Conservation (phyloP, 1,139 yeast genomes). For the Magnusiomyces magnusii region DNA sequence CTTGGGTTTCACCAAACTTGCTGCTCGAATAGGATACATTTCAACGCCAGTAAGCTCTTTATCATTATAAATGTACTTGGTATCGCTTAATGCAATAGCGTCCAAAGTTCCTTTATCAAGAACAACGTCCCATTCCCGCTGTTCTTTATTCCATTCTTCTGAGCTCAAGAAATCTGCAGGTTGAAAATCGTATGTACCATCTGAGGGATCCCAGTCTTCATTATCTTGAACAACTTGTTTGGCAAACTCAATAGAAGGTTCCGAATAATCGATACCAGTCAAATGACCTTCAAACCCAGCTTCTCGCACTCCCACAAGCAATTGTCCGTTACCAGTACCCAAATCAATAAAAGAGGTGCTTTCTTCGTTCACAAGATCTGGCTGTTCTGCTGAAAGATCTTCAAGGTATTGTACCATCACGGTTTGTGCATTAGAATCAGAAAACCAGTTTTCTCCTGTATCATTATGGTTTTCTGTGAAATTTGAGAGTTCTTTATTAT, state of each 20-base stretch:
- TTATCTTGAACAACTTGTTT: slow-evolving; percentile 41
- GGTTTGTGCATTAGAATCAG: slow-evolving; percentile 83
- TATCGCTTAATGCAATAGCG: slow-evolving; percentile 84
- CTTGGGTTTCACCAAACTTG: slow-evolving; percentile 44
- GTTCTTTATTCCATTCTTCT: slow-evolving; percentile 33
- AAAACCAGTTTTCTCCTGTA: slow-evolving; percentile 95
- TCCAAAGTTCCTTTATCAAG: slow-evolving; percentile 94
- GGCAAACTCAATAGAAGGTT: slow-evolving; percentile 70
- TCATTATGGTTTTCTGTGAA: slow-evolving; percentile 67
- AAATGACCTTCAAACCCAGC: slow-evolving; percentile 43
- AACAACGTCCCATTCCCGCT: slow-evolving; percentile 54
- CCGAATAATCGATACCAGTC: slow-evolving; percentile 82
- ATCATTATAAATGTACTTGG: slow-evolving; percentile 37
- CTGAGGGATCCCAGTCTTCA: slow-evolving; percentile 36
- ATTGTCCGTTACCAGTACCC: slow-evolving; percentile 96
- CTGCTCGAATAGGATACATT: slow-evolving; percentile 39
- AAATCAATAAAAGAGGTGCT: slow-evolving; percentile 54
- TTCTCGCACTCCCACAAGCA: slow-evolving; percentile 66
- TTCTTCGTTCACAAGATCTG: slow-evolving; percentile 18
- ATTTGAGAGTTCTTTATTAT: slow-evolving; percentile 61
- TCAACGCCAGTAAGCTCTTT: slow-evolving; percentile 37
- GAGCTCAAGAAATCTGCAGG: slow-evolving; percentile 40
- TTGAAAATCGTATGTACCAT: slow-evolving; percentile 39
- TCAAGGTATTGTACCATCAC: slow-evolving; percentile 64
- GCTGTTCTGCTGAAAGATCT: slow-evolving; percentile 34